Conservation (phyloP, 1,284 basidiomycete genomes). For the Ceratobasidium sp. region DNA sequence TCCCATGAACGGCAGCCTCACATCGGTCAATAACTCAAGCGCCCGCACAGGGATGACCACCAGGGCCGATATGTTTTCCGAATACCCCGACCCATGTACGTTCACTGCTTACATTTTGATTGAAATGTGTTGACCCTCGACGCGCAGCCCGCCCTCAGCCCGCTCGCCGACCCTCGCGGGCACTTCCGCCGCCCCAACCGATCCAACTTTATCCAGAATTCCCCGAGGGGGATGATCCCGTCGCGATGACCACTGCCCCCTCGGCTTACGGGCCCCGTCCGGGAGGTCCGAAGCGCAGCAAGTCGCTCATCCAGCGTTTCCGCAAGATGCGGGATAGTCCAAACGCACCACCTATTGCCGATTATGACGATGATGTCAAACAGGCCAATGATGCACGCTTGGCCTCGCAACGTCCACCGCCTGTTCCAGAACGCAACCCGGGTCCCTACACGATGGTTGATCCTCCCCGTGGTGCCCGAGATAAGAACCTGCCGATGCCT, state of each 20-base stretch:
- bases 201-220: conserved; percentile 46
- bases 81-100: conserved; percentile 37
- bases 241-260: conserved; percentile 25
- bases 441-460: conserved; percentile 13
- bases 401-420: conserved; percentile 20
- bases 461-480: conserved; percentile 2
- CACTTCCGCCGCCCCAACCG: conserved; percentile 47
- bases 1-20: conserved; percentile 32
- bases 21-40: conserved; percentile 35
- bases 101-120: not conserved
- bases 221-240: conserved; percentile 42
- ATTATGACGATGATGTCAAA: conserved; percentile 28
- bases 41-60: conserved; percentile 44
- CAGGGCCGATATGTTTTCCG: conserved; percentile 15
- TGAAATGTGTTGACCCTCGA: not conserved
- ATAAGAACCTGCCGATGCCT: conserved; percentile 41
- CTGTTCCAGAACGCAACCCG: conserved; percentile 19
- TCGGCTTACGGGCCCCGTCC: conserved; percentile 44
- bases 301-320: conserved; percentile 51
- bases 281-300: conserved; percentile 48
- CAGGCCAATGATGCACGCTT: conserved; percentile 26
- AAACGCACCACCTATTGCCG: conserved; percentile 47
- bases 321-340: conserved; percentile 50
- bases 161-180: conserved; percentile 41
- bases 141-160: conserved; percentile 35